phyloP scores from a whole-genome alignment of 169 alveolate genomes.

The Eimeria praecox region DNA sequence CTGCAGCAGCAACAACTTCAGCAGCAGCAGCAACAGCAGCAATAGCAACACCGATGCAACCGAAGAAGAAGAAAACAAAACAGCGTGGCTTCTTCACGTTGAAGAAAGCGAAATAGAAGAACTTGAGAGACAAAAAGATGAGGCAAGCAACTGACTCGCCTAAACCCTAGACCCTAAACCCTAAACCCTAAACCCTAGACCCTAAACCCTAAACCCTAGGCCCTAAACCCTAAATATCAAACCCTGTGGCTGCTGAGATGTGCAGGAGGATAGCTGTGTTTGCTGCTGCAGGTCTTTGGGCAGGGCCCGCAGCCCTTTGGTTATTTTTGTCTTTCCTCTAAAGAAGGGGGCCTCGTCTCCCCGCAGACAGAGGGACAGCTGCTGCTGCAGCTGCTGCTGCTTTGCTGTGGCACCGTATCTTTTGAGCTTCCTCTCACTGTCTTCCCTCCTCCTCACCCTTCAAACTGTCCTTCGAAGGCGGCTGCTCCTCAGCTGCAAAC shows the following conservation, averaged over 20 bases:
- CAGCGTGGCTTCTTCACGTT: conserved; percentile 60
- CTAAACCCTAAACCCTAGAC: neutral
- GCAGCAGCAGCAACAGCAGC: neutral
- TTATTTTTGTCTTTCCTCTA: conserved; percentile 2
- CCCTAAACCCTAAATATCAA: neutral
- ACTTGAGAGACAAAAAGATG: neutral
- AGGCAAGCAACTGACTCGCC: conserved; percentile 27
- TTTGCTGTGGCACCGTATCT: conserved; percentile 68
- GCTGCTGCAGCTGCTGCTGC: conserved; percentile 53
- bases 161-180: neutral
- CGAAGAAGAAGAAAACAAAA: neutral
- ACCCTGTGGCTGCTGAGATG: neutral
- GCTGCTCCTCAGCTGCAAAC: neutral
- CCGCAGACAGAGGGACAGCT: conserved; percentile 20
- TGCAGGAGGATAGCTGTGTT: neutral
- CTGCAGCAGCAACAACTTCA: neutral
- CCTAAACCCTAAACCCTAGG: neutral
- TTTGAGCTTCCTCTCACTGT: conserved; percentile 17
- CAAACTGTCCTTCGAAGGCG: neutral
- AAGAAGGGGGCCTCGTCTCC: neutral
- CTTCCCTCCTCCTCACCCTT: conserved; percentile 12
- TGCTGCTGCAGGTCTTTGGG: conserved; percentile 9
- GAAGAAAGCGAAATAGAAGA: conserved; percentile 7
- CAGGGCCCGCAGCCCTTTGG: conserved; percentile 66
- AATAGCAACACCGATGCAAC: neutral